These are phyloP conservation scores for Phytopythium litorale DNA, from an alignment of 352 stramenopile species.

Conservation along the genomic window DNA sequence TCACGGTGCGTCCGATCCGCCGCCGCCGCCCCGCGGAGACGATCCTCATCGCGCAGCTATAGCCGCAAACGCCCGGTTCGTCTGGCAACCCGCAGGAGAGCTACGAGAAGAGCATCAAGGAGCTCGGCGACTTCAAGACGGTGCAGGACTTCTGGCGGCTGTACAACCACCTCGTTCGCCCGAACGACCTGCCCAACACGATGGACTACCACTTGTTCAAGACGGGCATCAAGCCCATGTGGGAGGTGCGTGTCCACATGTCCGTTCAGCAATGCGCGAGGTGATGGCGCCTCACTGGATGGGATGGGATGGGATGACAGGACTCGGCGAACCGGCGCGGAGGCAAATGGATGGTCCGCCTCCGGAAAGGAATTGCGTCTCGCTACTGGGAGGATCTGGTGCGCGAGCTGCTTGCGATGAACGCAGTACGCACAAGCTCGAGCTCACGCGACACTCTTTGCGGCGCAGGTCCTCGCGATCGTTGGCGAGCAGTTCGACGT, in stretches of 20 bases:
- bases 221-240: slow-evolving; percentile 93
- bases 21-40: slow-evolving; percentile 8
- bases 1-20: slow-evolving; percentile 34
- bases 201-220: slow-evolving; percentile 95
- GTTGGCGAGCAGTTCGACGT: slow-evolving; percentile 94
- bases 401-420: slow-evolving; percentile 7
- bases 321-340: slow-evolving; percentile 88
- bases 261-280: not conserved
- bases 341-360: slow-evolving; percentile 92
- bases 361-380: slow-evolving; percentile 90
- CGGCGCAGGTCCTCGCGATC: slow-evolving; percentile 78
- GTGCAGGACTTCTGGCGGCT: slow-evolving; percentile 92
- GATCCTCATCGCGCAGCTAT: slow-evolving; percentile 7
- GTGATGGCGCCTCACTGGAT: not conserved
- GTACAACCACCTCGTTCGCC: slow-evolving; percentile 91
- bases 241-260: slow-evolving; percentile 48
- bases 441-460: not conserved
- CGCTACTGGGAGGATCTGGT: slow-evolving; percentile 92
- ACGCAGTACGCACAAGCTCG: not conserved
- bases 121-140: slow-evolving; percentile 90
- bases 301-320: slow-evolving; percentile 6
- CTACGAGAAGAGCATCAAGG: slow-evolving; percentile 95
- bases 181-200: slow-evolving; percentile 87
- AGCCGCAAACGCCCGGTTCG: slow-evolving; percentile 1
- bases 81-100: slow-evolving; percentile 51